Evolutionary conservation across 495 filamentous ascomycete genomes (phyloP).

Genomic region (Tuber umbilicatum): DNA sequence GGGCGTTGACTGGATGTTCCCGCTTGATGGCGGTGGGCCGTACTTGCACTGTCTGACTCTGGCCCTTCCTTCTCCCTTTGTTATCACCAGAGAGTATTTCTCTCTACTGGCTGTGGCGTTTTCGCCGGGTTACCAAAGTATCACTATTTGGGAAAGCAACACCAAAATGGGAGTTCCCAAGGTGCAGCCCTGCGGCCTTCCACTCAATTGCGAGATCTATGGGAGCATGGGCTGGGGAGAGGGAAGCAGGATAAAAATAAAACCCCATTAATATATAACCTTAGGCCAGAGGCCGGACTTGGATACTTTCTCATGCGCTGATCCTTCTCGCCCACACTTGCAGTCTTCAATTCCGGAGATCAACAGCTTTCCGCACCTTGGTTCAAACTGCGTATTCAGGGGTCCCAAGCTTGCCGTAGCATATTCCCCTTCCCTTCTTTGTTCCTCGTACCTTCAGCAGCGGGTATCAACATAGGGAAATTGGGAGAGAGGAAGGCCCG

Average conservation of each 20-base stretch:
- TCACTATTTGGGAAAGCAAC: background rate
- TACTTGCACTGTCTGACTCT: background rate
- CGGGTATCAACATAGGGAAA: background rate
- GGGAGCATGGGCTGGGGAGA: background rate
- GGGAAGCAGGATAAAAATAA: background rate
- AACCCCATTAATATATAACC: background rate
- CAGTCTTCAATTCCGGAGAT: background rate
- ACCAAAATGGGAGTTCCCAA: background rate
- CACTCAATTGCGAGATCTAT: background rate
- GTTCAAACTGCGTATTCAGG: background rate
- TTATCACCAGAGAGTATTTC: background rate
- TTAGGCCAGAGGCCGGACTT: background rate
- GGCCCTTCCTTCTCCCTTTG: background rate
- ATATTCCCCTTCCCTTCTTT: conserved; percentile 1
- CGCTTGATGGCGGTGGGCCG: background rate
- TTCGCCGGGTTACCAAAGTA: background rate
- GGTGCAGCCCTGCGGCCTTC: background rate
- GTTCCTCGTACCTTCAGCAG: background rate
- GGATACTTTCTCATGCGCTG: background rate
- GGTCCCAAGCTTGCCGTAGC: background rate
- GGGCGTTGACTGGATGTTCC: background rate
- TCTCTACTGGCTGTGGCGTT: background rate
- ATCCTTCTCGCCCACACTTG: background rate
- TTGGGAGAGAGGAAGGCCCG: background rate
- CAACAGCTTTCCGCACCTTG: background rate